Conservation (phyloP, 805 yeast species). For the Cyberlindnera lachancei region DNA sequence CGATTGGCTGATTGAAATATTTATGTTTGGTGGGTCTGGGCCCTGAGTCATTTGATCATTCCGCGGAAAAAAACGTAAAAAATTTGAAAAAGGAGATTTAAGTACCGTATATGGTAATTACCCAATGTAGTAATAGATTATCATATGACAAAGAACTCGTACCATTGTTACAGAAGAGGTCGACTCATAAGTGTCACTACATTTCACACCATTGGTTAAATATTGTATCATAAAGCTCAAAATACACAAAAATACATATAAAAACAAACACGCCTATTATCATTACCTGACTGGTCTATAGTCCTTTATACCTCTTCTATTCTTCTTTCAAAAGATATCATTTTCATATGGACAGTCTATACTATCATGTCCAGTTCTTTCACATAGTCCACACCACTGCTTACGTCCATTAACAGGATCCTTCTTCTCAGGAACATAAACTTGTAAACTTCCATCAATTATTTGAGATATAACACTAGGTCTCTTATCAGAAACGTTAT, state of each 20-base stretch:
- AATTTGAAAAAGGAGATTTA: no score
- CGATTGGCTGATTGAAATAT: background rate
- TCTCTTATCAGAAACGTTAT: slow-evolving; percentile 6
- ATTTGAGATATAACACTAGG: slow-evolving; percentile 23
- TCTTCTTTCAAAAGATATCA: slow-evolving; percentile 18
- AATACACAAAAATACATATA: background rate
- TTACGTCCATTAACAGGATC: slow-evolving; percentile 72
- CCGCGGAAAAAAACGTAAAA: no score
- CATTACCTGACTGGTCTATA: no score
- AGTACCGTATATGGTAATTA: no score
- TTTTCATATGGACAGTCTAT: slow-evolving; percentile 75
- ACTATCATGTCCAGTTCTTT: slow-evolving; percentile 81
- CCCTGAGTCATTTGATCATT: no score
- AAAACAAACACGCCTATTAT: no score
- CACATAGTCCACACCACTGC: slow-evolving; percentile 92
- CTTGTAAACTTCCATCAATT: slow-evolving; percentile 33
- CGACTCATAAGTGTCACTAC: no score
- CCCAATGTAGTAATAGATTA: no score
- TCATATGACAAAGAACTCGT: no score
- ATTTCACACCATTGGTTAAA: background rate
- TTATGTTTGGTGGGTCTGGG: no score
- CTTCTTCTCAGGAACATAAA: slow-evolving; percentile 40
- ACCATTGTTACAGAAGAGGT: no score
- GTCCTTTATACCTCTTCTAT: no score
- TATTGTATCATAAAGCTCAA: background rate